A percentile compares a stretch with the other conserved stretches of the same genome.
phyloP scores from a whole-genome alignment of 2,329 filamentous ascomycete species.

The Hypoxylon sp. region DNA sequence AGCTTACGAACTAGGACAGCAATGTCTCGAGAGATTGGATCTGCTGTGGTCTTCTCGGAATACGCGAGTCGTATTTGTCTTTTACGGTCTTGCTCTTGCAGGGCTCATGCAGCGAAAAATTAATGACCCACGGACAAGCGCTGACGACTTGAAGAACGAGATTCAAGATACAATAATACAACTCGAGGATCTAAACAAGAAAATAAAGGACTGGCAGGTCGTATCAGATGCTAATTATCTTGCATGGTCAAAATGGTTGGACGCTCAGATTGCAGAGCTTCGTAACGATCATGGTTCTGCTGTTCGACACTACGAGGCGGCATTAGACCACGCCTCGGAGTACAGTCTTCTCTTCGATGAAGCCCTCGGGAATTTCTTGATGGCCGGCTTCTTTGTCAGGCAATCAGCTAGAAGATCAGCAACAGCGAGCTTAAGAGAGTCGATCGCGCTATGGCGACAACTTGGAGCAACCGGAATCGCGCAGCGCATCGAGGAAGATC shows the following conservation, averaged over 20 bases:
- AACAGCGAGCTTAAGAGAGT: conserved; percentile 76
- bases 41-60: conserved; percentile 73
- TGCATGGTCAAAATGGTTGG: conserved; percentile 76
- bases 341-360: conserved; percentile 79
- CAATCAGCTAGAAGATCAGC: conserved; percentile 77
- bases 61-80: conserved; percentile 70
- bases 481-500: conserved; percentile 76
- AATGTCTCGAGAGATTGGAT: conserved; percentile 62
- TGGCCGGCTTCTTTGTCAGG: conserved; percentile 79
- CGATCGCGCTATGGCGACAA: conserved; percentile 76
- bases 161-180: conserved; percentile 65
- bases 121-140: conserved; percentile 62
- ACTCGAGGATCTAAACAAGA: conserved; percentile 69
- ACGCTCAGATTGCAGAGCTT: conserved; percentile 78
- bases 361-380: conserved; percentile 79
- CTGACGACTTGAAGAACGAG: conserved; percentile 61
- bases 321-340: conserved; percentile 79
- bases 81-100: conserved; percentile 71
- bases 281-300: conserved; percentile 69
- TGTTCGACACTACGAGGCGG: conserved; percentile 76
- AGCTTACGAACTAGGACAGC: conserved; percentile 70
- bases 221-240: conserved; percentile 80
- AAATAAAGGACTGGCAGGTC: conserved; percentile 74
- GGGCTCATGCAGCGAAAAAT: conserved; percentile 66
- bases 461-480: conserved; percentile 79